These are phyloP conservation scores for Stenocarpella maydis DNA, from an alignment of 2,329 filamentous ascomycete species.

Conservation along the genomic window DNA sequence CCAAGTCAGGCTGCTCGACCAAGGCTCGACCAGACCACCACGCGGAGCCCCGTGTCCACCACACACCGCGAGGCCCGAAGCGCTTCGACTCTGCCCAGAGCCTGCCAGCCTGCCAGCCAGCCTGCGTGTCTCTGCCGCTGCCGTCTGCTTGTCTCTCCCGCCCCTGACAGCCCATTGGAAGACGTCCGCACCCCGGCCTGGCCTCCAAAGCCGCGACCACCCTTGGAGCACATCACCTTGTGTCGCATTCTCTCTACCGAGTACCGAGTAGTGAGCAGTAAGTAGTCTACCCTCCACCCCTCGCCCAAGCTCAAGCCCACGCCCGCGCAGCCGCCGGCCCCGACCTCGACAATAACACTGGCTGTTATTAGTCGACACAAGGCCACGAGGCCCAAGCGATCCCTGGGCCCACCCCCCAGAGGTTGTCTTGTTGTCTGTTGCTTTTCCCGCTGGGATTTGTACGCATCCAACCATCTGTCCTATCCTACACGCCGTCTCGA, in stretches of 20 bases:
- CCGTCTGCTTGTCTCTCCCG: constrained; percentile 8
- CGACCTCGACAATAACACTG: constrained; percentile 36
- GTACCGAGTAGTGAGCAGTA: too few species aligned
- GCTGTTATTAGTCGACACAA: constrained; percentile 37
- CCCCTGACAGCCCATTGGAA: constrained; percentile 22
- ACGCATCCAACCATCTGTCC: constrained; percentile 35
- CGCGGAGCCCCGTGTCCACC: background rate
- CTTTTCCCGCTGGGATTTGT: constrained; percentile 35
- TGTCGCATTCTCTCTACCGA: too few species aligned
- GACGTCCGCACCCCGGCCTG: constrained; percentile 6
- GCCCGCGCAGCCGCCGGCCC: constrained; percentile 31
- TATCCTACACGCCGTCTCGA: constrained; percentile 24
- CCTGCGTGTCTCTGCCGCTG: constrained; percentile 17
- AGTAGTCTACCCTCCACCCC: background rate
- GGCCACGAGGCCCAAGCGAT: constrained; percentile 34
- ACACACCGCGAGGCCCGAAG: constrained; percentile 12
- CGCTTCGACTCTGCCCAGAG: background rate
- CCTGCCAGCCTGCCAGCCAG: background rate
- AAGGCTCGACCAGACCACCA: background rate
- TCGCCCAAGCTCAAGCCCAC: constrained; percentile 28
- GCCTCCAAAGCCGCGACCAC: constrained; percentile 27
- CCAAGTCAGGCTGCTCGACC: background rate
- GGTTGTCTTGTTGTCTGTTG: constrained; percentile 35
- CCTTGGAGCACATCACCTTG: constrained; percentile 8
- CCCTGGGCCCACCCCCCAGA: constrained; percentile 37